Conservation (phyloP, 106 monocot genomes). For the Dioscorea alata region DNA sequence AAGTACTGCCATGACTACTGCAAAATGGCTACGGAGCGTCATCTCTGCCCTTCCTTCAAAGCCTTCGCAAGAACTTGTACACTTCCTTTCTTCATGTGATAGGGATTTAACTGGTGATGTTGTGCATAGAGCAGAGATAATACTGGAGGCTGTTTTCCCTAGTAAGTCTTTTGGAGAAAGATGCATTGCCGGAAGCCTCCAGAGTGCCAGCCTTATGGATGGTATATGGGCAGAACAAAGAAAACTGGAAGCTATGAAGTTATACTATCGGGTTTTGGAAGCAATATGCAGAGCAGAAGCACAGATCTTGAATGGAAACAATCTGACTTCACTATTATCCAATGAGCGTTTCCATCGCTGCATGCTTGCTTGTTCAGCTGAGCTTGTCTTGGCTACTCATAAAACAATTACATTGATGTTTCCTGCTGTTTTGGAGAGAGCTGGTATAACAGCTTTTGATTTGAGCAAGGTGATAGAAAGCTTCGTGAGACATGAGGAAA, state of each 20-base stretch:
- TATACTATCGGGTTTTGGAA: slow-evolving; percentile 91
- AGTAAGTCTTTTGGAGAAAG: slow-evolving; percentile 48
- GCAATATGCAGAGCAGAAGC: slow-evolving; percentile 88
- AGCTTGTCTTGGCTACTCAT: slow-evolving; percentile 92
- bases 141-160: slow-evolving; percentile 79
- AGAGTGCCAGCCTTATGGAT: slow-evolving; percentile 58
- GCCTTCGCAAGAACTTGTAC: slow-evolving; percentile 63
- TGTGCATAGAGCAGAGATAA: slow-evolving; percentile 47
- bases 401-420: slow-evolving; percentile 90
- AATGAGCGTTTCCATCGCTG: slow-evolving; percentile 94
- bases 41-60: slow-evolving; percentile 71
- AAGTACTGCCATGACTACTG: slow-evolving; percentile 90
- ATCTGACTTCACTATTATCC: slow-evolving; percentile 66
- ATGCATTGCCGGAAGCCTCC: slow-evolving; percentile 26
- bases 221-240: slow-evolving; percentile 91
- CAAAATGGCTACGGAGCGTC: slow-evolving; percentile 86
- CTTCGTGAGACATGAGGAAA: slow-evolving; percentile 93
- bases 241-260: slow-evolving; percentile 76
- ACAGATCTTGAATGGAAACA: slow-evolving; percentile 48
- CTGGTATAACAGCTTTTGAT: slow-evolving; percentile 96
- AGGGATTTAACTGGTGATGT: slow-evolving; percentile 63
- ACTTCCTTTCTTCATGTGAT: slow-evolving; percentile 67
- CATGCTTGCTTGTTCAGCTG: slow-evolving; percentile 97
- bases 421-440: slow-evolving; percentile 81
- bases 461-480: slow-evolving; percentile 93